phyloP scores from a whole-genome alignment of 345 rosid genomes.

The Alliaria petiolata region DNA sequence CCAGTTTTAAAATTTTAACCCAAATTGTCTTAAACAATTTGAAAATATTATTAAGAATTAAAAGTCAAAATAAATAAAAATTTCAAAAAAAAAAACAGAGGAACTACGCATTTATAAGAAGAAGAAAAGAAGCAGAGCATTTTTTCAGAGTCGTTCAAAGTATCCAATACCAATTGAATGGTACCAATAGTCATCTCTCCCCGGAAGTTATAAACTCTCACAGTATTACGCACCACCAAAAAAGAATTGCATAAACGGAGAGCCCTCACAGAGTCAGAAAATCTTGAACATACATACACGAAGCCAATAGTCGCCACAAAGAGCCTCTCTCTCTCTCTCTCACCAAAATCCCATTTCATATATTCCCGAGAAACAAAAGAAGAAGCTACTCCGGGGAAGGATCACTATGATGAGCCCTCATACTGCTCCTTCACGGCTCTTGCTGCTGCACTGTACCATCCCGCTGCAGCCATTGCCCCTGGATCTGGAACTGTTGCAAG shows the following conservation, averaged over 20 bases:
- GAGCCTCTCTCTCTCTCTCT: conserved; percentile 27
- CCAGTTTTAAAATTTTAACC: too few relatives aligned
- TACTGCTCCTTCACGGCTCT: conserved; percentile 59
- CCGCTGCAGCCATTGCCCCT: conserved; percentile 89
- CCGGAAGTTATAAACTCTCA: conserved; percentile 21
- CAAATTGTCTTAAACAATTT: too few relatives aligned
- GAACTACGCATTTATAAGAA: too few relatives aligned
- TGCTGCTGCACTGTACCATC: conserved; percentile 93
- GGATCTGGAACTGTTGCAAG: conserved; percentile 83
- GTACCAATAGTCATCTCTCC: conserved; percentile 17
- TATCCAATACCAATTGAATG: background rate
- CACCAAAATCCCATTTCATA: conserved; percentile 22
- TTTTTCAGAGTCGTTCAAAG: too few relatives aligned
- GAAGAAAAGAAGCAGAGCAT: background rate
- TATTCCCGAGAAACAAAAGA: background rate
- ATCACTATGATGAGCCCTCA: conserved; percentile 18
- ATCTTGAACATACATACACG: conserved; percentile 24
- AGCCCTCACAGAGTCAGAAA: conserved; percentile 25
- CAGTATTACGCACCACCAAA: conserved; percentile 31
- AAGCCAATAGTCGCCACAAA: background rate
- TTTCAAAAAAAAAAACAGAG: background rate
- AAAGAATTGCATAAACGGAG: conserved; percentile 34
- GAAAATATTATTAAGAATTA: too few relatives aligned
- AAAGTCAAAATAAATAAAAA: too few relatives aligned
- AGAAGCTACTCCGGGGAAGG: background rate